Evolutionary conservation across 2,329 filamentous ascomycete species (phyloP).

Genomic region (Fulvia fulva): DNA sequence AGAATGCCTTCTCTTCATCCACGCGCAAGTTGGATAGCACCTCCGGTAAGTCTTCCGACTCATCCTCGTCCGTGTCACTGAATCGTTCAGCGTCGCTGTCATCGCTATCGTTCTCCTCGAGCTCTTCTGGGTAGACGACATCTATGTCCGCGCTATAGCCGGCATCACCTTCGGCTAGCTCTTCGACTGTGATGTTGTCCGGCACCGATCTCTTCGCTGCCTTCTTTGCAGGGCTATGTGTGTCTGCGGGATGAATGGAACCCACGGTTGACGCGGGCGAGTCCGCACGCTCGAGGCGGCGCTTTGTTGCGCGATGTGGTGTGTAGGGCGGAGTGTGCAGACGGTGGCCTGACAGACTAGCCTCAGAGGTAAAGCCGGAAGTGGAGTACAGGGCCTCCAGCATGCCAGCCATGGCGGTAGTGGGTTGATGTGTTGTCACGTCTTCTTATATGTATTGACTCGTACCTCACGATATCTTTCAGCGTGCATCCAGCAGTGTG

Average conservation of each 20-base stretch:
- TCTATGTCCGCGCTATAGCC: conserved; percentile 42
- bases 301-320: conserved; percentile 21
- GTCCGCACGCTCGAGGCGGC: conserved; percentile 25
- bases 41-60: not conserved
- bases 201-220: conserved; percentile 20
- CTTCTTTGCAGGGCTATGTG: conserved; percentile 31
- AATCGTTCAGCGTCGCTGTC: conserved; percentile 4
- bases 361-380: conserved; percentile 24
- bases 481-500: conserved; percentile 23
- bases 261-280: conserved; percentile 31
- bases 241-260: conserved; percentile 37
- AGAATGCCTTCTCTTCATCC: not conserved
- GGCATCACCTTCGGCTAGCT: conserved; percentile 36
- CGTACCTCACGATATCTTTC: conserved; percentile 13
- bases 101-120: conserved; percentile 27
- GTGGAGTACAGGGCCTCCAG: conserved; percentile 23
- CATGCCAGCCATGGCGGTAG: conserved; percentile 14
- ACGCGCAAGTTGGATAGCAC: not conserved
- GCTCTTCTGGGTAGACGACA: conserved; percentile 42
- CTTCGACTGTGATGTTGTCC: conserved; percentile 41
- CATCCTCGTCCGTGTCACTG: not conserved
- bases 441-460: not conserved
- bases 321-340: conserved; percentile 32
- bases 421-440: conserved; percentile 1
- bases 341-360: conserved; percentile 18